Conservation (phyloP, 2,329 filamentous ascomycete genomes). For the Colletotrichum sp. region DNA sequence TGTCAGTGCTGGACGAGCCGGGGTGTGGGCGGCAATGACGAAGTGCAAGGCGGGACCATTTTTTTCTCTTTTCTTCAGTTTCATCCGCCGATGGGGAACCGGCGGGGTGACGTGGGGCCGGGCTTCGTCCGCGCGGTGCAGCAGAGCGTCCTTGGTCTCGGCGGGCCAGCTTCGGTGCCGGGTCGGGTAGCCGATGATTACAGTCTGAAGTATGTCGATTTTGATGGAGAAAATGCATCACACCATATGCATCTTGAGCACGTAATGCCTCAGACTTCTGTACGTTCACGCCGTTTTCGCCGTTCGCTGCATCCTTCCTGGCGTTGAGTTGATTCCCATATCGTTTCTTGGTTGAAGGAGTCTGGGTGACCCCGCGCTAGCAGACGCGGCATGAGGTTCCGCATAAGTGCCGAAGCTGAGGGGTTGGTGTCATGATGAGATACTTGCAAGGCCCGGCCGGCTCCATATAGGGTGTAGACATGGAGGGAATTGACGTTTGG, state of each 20-base stretch:
- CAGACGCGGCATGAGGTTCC: background rate
- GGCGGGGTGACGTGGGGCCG: background rate
- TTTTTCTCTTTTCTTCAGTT: background rate
- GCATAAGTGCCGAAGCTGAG: background rate
- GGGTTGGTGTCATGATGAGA: background rate
- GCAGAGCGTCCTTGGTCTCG: background rate
- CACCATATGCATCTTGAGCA: constrained; percentile 1
- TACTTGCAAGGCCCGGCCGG: background rate
- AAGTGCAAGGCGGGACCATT: background rate
- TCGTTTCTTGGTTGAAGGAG: background rate
- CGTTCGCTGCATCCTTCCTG: background rate
- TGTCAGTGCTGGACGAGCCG: background rate
- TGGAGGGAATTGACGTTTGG: background rate
- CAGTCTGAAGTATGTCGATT: background rate
- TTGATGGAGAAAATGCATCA: background rate
- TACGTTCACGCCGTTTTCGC: background rate
- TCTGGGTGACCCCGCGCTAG: background rate
- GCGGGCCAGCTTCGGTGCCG: background rate
- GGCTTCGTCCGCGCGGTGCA: background rate
- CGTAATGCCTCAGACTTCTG: background rate
- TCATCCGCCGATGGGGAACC: constrained; percentile 1
- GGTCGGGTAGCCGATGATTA: background rate
- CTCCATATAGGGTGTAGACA: background rate
- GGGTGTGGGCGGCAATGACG: constrained; percentile 3
- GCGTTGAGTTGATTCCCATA: background rate